Evolutionary conservation across 2,329 filamentous ascomycete genomes (phyloP).

Genomic region (Apiospora kogelbergensis): DNA sequence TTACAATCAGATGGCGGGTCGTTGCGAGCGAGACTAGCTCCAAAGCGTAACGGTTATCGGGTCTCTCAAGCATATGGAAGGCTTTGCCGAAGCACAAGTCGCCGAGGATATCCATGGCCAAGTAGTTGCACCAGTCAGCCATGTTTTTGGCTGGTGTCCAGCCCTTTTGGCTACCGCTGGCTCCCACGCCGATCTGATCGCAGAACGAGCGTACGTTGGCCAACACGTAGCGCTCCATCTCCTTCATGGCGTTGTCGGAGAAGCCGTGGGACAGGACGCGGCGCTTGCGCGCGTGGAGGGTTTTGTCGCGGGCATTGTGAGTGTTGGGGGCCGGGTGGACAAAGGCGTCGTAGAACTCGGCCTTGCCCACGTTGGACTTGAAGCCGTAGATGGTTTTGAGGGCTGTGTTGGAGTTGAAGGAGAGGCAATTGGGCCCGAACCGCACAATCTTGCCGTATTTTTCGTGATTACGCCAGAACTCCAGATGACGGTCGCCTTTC

Average conservation of each 20-base stretch:
- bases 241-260: slow-evolving; percentile 63
- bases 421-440: slow-evolving; percentile 74
- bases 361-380: slow-evolving; percentile 63
- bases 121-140: slow-evolving; percentile 62
- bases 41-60: slow-evolving; percentile 65
- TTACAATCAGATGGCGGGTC: slow-evolving; percentile 66
- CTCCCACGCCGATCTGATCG: slow-evolving; percentile 49
- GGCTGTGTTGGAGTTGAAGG: slow-evolving; percentile 71
- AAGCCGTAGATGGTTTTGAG: slow-evolving; percentile 68
- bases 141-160: slow-evolving; percentile 63
- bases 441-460: slow-evolving; percentile 74
- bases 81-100: slow-evolving; percentile 62
- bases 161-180: slow-evolving; percentile 46
- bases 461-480: slow-evolving; percentile 69
- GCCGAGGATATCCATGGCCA: slow-evolving; percentile 63
- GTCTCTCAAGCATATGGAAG: slow-evolving; percentile 59
- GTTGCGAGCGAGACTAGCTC: slow-evolving; percentile 67
- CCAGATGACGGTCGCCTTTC: slow-evolving; percentile 72
- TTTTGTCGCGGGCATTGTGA: slow-evolving; percentile 70
- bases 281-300: slow-evolving; percentile 68
- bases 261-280: slow-evolving; percentile 73
- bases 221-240: slow-evolving; percentile 68
- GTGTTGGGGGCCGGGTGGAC: slow-evolving; percentile 71
- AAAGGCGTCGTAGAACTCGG: slow-evolving; percentile 73
- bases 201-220: slow-evolving; percentile 68